A percentile compares a stretch with the other conserved stretches of the same genome.
Evolutionary conservation across 148 eudicot genomes (phyloP).

Genomic region (Spergularia marina): DNA sequence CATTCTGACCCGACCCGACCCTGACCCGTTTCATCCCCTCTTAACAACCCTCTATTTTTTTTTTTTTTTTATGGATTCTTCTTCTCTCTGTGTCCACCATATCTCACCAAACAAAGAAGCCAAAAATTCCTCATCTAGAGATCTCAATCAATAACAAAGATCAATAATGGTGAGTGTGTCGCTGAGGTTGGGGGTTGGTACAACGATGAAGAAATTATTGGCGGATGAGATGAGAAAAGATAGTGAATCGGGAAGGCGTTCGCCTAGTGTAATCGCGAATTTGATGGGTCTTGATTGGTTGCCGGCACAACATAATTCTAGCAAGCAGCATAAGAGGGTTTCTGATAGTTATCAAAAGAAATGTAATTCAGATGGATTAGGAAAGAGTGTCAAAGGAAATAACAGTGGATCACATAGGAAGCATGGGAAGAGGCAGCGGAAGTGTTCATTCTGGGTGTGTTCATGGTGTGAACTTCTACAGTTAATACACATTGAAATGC

Average conservation of each 20-base stretch:
- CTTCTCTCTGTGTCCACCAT: no score
- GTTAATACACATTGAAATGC: constrained; percentile 32
- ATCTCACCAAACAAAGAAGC: no score
- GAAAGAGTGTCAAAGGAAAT: constrained; percentile 25
- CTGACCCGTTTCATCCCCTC: no score
- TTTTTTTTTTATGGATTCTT: no score
- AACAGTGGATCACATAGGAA: constrained; percentile 34
- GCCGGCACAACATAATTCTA: constrained; percentile 54
- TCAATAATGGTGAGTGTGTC: no score
- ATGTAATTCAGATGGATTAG: constrained; percentile 23
- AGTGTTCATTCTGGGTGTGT: constrained; percentile 37
- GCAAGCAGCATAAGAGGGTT: constrained; percentile 41
- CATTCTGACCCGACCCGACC: no score
- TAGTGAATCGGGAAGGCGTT: constrained; percentile 45
- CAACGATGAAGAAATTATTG: constrained; percentile 61
- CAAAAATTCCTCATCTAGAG: no score
- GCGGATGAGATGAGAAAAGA: constrained; percentile 62
- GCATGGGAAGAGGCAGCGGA: constrained; percentile 37
- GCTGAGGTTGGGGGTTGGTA: constrained; percentile 34
- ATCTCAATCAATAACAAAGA: no score
- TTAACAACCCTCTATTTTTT: no score
- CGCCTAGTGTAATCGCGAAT: constrained; percentile 64
- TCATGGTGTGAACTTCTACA: constrained; percentile 40
- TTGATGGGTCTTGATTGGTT: constrained; percentile 93
- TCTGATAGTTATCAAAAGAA: constrained; percentile 35